Percentiles rank a stretch among this genome's conserved stretches.
Evolutionary conservation across 495 filamentous ascomycete species (phyloP).

Genomic region (Hypoxylon intermedium): DNA sequence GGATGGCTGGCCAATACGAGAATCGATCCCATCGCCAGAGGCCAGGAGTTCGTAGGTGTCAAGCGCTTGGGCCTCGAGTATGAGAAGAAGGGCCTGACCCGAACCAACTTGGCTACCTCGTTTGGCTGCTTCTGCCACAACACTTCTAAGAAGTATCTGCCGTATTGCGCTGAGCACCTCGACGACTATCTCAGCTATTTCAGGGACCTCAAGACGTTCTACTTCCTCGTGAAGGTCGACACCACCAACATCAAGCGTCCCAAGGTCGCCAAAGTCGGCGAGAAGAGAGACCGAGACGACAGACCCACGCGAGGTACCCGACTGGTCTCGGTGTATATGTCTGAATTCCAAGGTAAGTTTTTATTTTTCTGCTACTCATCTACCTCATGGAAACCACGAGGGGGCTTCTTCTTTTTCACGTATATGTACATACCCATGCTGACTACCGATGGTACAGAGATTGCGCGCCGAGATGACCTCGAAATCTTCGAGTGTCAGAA

Average conservation of each 20-base stretch:
- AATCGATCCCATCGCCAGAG: neutral
- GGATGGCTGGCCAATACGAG: neutral
- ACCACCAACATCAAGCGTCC: neutral
- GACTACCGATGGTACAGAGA: constrained; percentile 9
- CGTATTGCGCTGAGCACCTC: constrained; percentile 24
- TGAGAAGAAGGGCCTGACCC: neutral
- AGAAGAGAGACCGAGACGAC: no score
- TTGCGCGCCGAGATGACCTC: constrained; percentile 1
- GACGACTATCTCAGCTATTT: constrained; percentile 31
- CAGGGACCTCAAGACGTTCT: constrained; percentile 31
- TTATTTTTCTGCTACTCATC: neutral
- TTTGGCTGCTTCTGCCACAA: neutral
- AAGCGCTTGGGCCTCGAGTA: constrained; percentile 6
- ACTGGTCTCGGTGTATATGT: neutral
- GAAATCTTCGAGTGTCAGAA: neutral
- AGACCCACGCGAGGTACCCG: neutral
- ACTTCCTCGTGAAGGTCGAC: constrained; percentile 25
- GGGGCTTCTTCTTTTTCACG: neutral
- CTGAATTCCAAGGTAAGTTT: constrained; percentile 13
- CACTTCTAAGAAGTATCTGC: neutral
- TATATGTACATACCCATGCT: constrained; percentile 4
- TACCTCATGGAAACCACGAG: neutral
- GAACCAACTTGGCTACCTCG: neutral
- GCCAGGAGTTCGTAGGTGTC: neutral
- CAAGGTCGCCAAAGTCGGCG: no score